Evolutionary conservation across 1,139 yeast species (phyloP).

Genomic region (Scheffersomyces titani): DNA sequence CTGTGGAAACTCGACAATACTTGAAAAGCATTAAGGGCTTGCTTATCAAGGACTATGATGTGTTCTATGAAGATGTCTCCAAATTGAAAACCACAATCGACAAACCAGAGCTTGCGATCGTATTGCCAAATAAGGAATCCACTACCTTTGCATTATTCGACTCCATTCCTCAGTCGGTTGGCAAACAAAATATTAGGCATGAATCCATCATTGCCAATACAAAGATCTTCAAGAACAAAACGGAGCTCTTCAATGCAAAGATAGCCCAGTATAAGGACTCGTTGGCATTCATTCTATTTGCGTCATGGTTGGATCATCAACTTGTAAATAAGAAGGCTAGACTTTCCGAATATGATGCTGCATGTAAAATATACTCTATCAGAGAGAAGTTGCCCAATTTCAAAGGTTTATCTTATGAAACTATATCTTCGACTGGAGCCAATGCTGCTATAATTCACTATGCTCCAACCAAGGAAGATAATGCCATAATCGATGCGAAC

Average conservation of each 20-base stretch:
- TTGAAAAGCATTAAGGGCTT: slow-evolving; percentile 30
- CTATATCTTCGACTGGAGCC: slow-evolving; percentile 56
- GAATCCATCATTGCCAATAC: slow-evolving; percentile 37
- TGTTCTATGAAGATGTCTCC: slow-evolving; percentile 33
- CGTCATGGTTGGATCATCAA: slow-evolving; percentile 45
- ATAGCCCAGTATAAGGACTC: slow-evolving; percentile 49
- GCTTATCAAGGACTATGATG: slow-evolving; percentile 26
- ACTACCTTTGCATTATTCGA: slow-evolving; percentile 37
- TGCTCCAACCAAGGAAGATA: slow-evolving; percentile 47
- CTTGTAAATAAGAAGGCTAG: slow-evolving; percentile 24
- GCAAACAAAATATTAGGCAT: slow-evolving; percentile 24
- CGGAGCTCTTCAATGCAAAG: slow-evolving; percentile 40
- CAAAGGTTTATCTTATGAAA: slow-evolving; percentile 54
- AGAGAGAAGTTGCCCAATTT: slow-evolving; percentile 46
- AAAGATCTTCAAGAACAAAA: slow-evolving; percentile 39
- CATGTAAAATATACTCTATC: slow-evolving; percentile 42
- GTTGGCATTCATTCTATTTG: slow-evolving; percentile 39
- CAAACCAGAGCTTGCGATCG: slow-evolving; percentile 18
- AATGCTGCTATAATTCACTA: slow-evolving; percentile 59
- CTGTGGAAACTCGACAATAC: slow-evolving; percentile 19
- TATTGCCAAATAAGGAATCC: slow-evolving; percentile 32
- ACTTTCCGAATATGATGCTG: slow-evolving; percentile 44
- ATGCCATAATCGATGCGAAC: slow-evolving; percentile 41
- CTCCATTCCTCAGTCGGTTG: slow-evolving; percentile 30
- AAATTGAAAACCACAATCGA: slow-evolving; percentile 21